A percentile compares a stretch with the other conserved stretches of the same genome.
Evolutionary conservation across 495 filamentous ascomycete genomes (phyloP).

Genomic region (Parmelia sp.): DNA sequence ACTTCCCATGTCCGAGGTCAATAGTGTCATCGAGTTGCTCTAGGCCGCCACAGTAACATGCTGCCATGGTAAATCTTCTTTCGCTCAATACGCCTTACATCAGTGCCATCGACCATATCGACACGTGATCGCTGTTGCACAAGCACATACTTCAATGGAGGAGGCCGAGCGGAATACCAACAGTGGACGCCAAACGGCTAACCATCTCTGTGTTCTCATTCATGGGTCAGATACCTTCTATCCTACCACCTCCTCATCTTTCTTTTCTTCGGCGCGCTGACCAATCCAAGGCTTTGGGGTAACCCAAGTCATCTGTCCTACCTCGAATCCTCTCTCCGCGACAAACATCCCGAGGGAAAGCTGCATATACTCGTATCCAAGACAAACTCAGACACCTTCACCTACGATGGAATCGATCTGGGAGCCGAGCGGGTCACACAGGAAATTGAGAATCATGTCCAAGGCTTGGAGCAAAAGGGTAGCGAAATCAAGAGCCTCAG

Average conservation of each 20-base stretch:
- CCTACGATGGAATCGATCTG: conserved; percentile 90
- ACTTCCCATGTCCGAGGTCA: too few species aligned
- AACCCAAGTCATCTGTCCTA: conserved; percentile 77
- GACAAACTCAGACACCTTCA: conserved; percentile 74
- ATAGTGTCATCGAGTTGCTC: conserved; percentile 1
- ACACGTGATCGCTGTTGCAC: not conserved
- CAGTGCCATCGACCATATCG: not conserved
- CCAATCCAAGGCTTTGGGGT: conserved; percentile 67
- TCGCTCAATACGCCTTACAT: not conserved
- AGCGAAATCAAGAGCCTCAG: conserved; percentile 73
- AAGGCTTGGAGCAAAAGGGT: conserved; percentile 56
- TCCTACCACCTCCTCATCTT: conserved; percentile 7
- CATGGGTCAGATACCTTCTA: conserved; percentile 57
- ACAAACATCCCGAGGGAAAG: conserved; percentile 53
- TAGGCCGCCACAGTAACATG: not conserved
- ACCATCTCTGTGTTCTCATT: conserved; percentile 90
- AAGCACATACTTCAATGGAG: not conserved
- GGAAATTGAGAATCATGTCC: conserved; percentile 80
- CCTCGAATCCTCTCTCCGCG: conserved; percentile 60
- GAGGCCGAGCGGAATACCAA: conserved; percentile 10
- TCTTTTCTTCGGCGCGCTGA: conserved; percentile 12
- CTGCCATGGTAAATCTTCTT: not conserved
- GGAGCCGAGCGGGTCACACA: conserved; percentile 81
- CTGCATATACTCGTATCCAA: conserved; percentile 71
- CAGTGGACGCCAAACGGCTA: conserved; percentile 31